Percentiles rank a stretch among this genome's conserved stretches.
Evolutionary conservation across 257 asterid species (phyloP).

Genomic region (Penstemon davidsonii): DNA sequence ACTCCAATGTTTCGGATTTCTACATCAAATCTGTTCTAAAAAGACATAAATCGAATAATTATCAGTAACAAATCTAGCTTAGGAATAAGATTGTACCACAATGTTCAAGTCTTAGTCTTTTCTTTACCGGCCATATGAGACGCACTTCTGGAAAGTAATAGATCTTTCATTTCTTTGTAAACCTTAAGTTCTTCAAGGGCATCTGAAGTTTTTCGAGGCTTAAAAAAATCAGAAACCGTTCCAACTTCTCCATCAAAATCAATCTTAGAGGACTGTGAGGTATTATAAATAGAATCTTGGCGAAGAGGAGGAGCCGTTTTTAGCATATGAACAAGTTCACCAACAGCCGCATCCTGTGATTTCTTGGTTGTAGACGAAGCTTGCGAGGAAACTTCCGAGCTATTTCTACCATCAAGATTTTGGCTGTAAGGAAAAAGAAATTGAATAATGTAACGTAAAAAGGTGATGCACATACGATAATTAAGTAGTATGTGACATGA

Average conservation of each 20-base stretch:
- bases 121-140: constrained; percentile 36
- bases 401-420: constrained; percentile 47
- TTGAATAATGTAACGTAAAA: not conserved
- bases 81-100: constrained; percentile 16
- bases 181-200: constrained; percentile 87
- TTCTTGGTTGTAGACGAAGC: constrained; percentile 50
- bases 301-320: constrained; percentile 82
- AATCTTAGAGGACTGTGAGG: constrained; percentile 40
- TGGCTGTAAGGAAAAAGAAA: constrained; percentile 42
- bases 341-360: constrained; percentile 88
- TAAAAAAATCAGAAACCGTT: constrained; percentile 54
- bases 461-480: constrained; percentile 20
- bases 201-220: constrained; percentile 70
- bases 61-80: constrained; percentile 20
- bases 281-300: constrained; percentile 56
- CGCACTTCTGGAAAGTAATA: constrained; percentile 70
- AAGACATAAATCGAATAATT: constrained; percentile 11
- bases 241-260: constrained; percentile 47
- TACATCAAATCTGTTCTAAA: constrained; percentile 14
- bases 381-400: constrained; percentile 60
- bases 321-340: constrained; percentile 89
- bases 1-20: constrained; percentile 11
- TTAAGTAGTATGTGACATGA: not conserved
- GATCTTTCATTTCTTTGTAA: constrained; percentile 69
- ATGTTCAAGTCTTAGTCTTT: constrained; percentile 28